Base-by-base conservation (phyloP, 805 yeast species). In the Hanseniaspora vineae region DNA sequence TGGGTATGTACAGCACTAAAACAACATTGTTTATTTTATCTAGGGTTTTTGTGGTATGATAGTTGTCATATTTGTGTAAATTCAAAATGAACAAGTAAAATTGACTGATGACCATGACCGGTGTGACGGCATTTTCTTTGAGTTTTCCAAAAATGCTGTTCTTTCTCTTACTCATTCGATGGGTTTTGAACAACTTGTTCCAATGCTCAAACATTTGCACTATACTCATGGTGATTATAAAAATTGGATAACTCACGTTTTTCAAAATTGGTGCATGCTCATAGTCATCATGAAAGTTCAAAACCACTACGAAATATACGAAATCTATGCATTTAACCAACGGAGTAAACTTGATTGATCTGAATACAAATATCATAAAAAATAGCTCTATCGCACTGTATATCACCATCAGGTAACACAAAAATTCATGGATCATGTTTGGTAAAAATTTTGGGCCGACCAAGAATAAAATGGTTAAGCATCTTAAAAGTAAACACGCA, bases 341-440 rank as follows among this genome's bases (percentile, higher is more conserved):
- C 2, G 59, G 51, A 4, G 58, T 14, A 2, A 54, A 52, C n/a
- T 46, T 45, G 2, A 31, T 47, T 18, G 56, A 14, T 2, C 63
- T 60, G 44, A 54, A 54, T 37, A 59, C 60, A 31, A 44, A 52
- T 6, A 58, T 43, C 13, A 50, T 46, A 64, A 64, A 61, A 10
- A 58, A 9, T 2, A 60, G 39, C 39, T 60, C 65, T 11, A 49
- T 42, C 1, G 50, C 11, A 20, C 60, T 52, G 12, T 58, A 44
- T 35, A 45, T 55, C 11, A 59, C 46, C 49, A 63, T 31, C 31
- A 57, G 18, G 42, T 54, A 55, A 42, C 60, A 59, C 20, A 78
- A 74, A 62, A 79, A 81, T 53, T 76, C 83, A 42, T 84, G 84
- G 12, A 82, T 77, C 0, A 86, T 88, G 6, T 81, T 86, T 1